Evolutionary conservation across 805 yeast genomes (phyloP), one percentile per base, ranked within the genome.

Genomic region (Candida takata): DNA sequence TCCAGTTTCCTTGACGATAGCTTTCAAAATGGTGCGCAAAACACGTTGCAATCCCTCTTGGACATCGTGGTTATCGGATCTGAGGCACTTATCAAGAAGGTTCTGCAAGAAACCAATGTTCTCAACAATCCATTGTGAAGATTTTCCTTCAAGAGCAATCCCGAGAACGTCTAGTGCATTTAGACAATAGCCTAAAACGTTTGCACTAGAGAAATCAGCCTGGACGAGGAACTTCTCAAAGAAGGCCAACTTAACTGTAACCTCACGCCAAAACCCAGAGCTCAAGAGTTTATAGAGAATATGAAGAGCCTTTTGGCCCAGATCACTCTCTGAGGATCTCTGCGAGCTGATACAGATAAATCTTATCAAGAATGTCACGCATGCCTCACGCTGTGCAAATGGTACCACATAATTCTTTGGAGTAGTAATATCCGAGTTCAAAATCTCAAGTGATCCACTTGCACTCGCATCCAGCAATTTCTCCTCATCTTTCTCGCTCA

Each of bases 81-180:
- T 76, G 43, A 92, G 66, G 48, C 95, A 79, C 47, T 84, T 84
- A 41, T 84, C 95, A 12, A 92, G 63, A 12, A 92, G 62, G 37
- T 72, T 73, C 44, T 83, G 88, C 23, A 94, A 69, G 24, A 79
- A 75, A 2, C 69, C 64, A 26, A 87, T 58, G 44, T 87, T 83
- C 3, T 75, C 72, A 28, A 82, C 61, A 35, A 92, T 80, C 97
- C 97, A 92, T 11, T 68, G 74, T 0, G 82, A 59, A 2, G 77
- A 57, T 58, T 84, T 84, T 71, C 86, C 84, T 44, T 79, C 84
- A 36, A 92, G 64, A 1, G 87, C 86, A 30, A 87, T 84, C 9
- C 81, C 79, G 30, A 92, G 67, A 0, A 92, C 97, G 55, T 86
- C 95, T 33, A 94, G 61, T 0, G 98, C 95, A 60, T 92, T 94